Percentiles rank a stretch among this genome's conserved stretches.
Evolutionary conservation across 176 grass and related monocot species (phyloP).

Genomic region (Dendrocalamus sinicus): DNA sequence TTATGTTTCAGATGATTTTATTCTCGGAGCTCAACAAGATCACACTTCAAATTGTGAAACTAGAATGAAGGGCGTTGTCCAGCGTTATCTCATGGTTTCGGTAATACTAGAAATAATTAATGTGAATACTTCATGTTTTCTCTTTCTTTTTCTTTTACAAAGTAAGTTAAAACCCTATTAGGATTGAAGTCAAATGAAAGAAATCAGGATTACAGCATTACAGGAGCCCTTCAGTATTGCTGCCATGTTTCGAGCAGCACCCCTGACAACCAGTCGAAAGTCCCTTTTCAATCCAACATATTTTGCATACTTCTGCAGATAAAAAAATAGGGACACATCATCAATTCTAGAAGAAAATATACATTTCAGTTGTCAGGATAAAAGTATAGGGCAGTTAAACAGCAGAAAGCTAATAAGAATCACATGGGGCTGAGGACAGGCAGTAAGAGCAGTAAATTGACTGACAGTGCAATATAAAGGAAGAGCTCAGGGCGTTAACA

Average conservation of each 20-base stretch:
- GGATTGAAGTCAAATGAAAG: slow-evolving; percentile 31
- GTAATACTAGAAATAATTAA: slow-evolving; percentile 20
- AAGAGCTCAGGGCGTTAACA: background rate
- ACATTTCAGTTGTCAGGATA: background rate
- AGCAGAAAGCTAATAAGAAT: background rate
- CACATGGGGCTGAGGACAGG: background rate
- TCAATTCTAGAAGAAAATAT: background rate
- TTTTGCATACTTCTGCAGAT: slow-evolving; percentile 90
- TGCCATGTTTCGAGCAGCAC: slow-evolving; percentile 94
- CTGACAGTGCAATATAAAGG: background rate
- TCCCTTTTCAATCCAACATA: slow-evolving; percentile 95
- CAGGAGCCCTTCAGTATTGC: slow-evolving; percentile 93
- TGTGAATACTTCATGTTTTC: background rate
- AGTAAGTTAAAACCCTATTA: slow-evolving; percentile 32
- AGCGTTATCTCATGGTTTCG: slow-evolving; percentile 4
- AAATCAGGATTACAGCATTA: slow-evolving; percentile 69
- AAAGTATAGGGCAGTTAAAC: slow-evolving; percentile 8
- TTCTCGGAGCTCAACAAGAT: slow-evolving; percentile 15
- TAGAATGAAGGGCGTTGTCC: background rate
- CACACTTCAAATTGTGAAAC: slow-evolving; percentile 27
- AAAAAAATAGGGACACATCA: background rate
- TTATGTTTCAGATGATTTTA: background rate
- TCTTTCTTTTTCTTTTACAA: background rate
- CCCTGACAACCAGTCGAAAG: slow-evolving; percentile 93
- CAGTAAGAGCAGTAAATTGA: slow-evolving; percentile 16